Base-by-base conservation (phyloP, 202 grass and related monocot species). In the Hordeum pubiflorum region DNA sequence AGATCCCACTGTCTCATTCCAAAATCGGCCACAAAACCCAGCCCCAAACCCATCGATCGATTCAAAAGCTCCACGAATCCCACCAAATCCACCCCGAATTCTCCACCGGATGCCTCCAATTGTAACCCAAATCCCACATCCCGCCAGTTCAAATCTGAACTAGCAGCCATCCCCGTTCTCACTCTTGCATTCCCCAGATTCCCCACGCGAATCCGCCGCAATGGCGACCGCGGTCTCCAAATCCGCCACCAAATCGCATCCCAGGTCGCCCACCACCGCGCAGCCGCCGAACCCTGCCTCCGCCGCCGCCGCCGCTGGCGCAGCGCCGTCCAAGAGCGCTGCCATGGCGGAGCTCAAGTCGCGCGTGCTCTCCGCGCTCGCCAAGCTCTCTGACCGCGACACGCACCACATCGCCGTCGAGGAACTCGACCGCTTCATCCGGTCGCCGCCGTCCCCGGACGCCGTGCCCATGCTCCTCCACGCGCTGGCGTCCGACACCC, bases 271-370 rank as follows among this genome's bases (percentile, higher is more conserved):
- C 83, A 60, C 59, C 79, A 69, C 82, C 68, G 60, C 67, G 12
- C 83, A 64, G 66, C 87, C 31, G 29, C 56, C 36, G 12, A 82
- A 56, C 74, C 23, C 60, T 59, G 65, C 37, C 68, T 23, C 58
- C 8, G 26, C 31, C 18, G 10, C 9, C 12, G 57, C 33, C 13
- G 22, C 36, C 5, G 8, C 10, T 1, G 80, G 34, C 5, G 78
- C 91, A 7, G 68, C 41, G 73, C 84, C 87, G 58, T 88, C 85
- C 74, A 90, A 89, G 80, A 87, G 95, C 83, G 84, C 93, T 32
- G 96, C 96, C 72, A 85, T 99, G 89, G 89, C 81, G 43, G 92
- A 99, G 87, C 89, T 99, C 86, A 99, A 98, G 82, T 91, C 96
- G 22, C 82, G 90, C 24, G 85, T 93, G 24, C 92, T 99, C 31